Conservation (phyloP, 768 basidiomycete species). For the Pisolithus microcarpus region DNA sequence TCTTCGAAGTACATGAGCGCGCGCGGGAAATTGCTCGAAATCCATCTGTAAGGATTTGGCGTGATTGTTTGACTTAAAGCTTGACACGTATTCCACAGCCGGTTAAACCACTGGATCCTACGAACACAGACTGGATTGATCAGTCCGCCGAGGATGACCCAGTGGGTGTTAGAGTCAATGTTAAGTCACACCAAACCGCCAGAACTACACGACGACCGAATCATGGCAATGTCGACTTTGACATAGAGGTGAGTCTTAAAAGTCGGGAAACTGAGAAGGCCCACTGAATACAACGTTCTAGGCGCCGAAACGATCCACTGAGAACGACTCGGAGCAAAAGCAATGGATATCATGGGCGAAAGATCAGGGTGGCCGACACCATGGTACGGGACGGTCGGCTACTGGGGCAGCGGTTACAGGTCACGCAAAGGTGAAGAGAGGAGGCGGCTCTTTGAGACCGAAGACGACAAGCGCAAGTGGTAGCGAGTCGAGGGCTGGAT, state of each 20-base stretch:
- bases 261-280: background rate
- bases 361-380: slow-evolving; percentile 36
- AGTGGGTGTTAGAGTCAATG: slow-evolving; percentile 26
- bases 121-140: slow-evolving; percentile 41
- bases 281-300: slow-evolving; percentile 7
- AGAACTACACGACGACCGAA: slow-evolving; percentile 9
- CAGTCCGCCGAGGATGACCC: slow-evolving; percentile 22
- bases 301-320: slow-evolving; percentile 12
- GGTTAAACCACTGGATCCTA: slow-evolving; percentile 26
- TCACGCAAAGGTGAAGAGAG: slow-evolving; percentile 41
- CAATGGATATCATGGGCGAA: slow-evolving; percentile 39
- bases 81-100: slow-evolving; percentile 9
- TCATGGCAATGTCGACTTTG: slow-evolving; percentile 18
- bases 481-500: background rate
- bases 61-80: background rate
- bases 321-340: slow-evolving; percentile 22
- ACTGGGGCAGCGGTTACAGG: slow-evolving; percentile 59
- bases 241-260: slow-evolving; percentile 19
- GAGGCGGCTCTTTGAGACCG: slow-evolving; percentile 34
- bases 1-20: slow-evolving; percentile 28
- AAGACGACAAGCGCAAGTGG: slow-evolving; percentile 4
- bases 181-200: slow-evolving; percentile 18
- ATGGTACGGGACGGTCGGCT: slow-evolving; percentile 50
- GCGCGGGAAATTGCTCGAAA: slow-evolving; percentile 27
- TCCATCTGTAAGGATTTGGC: slow-evolving; percentile 23